Base-by-base conservation (phyloP, 140 eudicot species). In the Ambrosia hybrid region DNA sequence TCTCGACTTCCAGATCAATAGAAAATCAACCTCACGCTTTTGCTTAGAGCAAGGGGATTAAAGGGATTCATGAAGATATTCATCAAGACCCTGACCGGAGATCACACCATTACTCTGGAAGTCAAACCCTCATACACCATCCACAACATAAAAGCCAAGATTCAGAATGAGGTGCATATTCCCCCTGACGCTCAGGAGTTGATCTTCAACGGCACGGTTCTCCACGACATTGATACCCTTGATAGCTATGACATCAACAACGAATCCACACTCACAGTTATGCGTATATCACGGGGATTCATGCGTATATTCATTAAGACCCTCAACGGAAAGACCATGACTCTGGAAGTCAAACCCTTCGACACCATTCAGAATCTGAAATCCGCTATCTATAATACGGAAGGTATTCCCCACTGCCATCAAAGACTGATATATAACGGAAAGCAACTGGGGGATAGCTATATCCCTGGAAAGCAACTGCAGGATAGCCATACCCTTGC, bases 401-500 rank as follows among this genome's bases (percentile, higher is more conserved):
- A 41, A n/a, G 52, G 34, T 17, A 2, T 14, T 4, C 70, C 70
- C 33, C 1, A 4, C 10, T 14, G 14, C 48, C 2, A n/a, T 13
- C 33, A 38, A 5, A 39, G 34, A n/a, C 52, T 65, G 11, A 7
- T 65, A 2, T 65, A 5, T 38, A 9, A 14, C n/a, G 38, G 56
- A 21, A 39, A 3, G 37, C 33, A 16, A 8, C 57, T 38, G 43
- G 36, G 16, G 3, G 57, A 66, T 48, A 41, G 55, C 34, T 4
- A 6, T 65, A 41, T 53, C 33, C 55, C 34, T 30, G 38, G 56
- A 21, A 39, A 3, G 37, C 33, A 16, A 8, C 57, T 38, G 43
- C n/a, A 9, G 9, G 57, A 66, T 48, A 41, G 55, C 34, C 10
- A 6, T 65, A 65, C 71, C 33, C 37, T 65, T 65, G 71, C 55